phyloP scores from a whole-genome alignment of 805 yeast species.

The Isabelozyma heimii region DNA sequence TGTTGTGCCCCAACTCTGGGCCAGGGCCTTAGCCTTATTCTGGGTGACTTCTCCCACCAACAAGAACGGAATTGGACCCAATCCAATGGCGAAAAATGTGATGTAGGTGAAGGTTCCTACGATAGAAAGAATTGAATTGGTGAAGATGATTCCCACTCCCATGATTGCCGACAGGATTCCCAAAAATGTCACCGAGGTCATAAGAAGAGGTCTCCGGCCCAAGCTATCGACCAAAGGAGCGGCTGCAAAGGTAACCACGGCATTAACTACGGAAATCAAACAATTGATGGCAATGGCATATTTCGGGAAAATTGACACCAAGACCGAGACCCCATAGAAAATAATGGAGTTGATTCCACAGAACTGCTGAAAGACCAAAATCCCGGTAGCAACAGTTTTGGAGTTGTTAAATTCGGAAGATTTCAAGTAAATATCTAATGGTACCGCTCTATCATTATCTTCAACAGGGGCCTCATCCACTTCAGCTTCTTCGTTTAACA shows the following conservation, averaged over 20 bases:
- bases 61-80: slow-evolving; percentile 95
- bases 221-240: slow-evolving; percentile 71
- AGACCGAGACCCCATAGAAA: slow-evolving; percentile 86
- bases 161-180: slow-evolving; percentile 60
- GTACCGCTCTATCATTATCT: slow-evolving; percentile 11
- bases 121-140: slow-evolving; percentile 50
- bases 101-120: slow-evolving; percentile 71
- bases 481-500: slow-evolving; percentile 8
- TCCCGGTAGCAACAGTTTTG: slow-evolving; percentile 62
- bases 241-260: slow-evolving; percentile 67
- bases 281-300: slow-evolving; percentile 73
- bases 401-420: slow-evolving; percentile 54
- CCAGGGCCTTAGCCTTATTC: slow-evolving; percentile 71
- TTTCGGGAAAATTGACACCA: slow-evolving; percentile 68
- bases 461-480: slow-evolving; percentile 6
- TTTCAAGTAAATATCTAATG: slow-evolving; percentile 45
- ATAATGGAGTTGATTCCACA: slow-evolving; percentile 91
- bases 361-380: slow-evolving; percentile 84
- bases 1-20: slow-evolving; percentile 90
- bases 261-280: slow-evolving; percentile 70
- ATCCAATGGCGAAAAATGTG: slow-evolving; percentile 82
- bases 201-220: slow-evolving; percentile 72
- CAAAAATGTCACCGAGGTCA: slow-evolving; percentile 68
- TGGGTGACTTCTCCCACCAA: slow-evolving; percentile 88
- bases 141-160: slow-evolving; percentile 59